phyloP scores from a whole-genome alignment of 306 rosid genomes.

The Inga leiocalycina region DNA sequence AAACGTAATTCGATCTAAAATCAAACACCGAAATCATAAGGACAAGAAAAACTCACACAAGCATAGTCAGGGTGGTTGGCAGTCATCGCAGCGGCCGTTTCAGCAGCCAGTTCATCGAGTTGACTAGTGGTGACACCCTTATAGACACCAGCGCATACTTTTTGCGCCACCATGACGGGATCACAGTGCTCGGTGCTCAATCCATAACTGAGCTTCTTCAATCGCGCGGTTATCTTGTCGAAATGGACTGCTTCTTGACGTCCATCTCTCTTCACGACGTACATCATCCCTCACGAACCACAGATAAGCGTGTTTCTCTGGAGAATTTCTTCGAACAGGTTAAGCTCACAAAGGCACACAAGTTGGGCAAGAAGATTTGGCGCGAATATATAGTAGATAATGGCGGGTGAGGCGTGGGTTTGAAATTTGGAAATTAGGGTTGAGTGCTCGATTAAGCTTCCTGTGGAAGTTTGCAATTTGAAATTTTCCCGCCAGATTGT shows the following conservation, averaged over 20 bases:
- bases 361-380: neutral
- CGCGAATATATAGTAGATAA: neutral
- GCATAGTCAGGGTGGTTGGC: constrained; percentile 95
- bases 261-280: constrained; percentile 86
- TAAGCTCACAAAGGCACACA: constrained; percentile 21
- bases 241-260: constrained; percentile 78
- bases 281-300: constrained; percentile 48
- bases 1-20: neutral
- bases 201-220: constrained; percentile 94
- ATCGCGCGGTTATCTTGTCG: constrained; percentile 90
- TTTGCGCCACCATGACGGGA: constrained; percentile 86
- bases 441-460: neutral
- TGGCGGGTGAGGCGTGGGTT: neutral
- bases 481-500: constrained; percentile 32
- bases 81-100: constrained; percentile 94
- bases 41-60: constrained; percentile 49
- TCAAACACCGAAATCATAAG: neutral
- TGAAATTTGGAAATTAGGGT: constrained; percentile 29
- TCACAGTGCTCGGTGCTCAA: constrained; percentile 83
- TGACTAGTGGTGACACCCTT: constrained; percentile 96
- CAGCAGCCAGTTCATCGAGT: constrained; percentile 95
- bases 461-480: constrained; percentile 12
- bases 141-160: constrained; percentile 82
- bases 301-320: neutral
- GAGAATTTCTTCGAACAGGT: constrained; percentile 54